These are phyloP conservation scores for Lactarius akahatsu DNA, from an alignment of 768 basidiomycete genomes.

Conservation along the genomic window DNA sequence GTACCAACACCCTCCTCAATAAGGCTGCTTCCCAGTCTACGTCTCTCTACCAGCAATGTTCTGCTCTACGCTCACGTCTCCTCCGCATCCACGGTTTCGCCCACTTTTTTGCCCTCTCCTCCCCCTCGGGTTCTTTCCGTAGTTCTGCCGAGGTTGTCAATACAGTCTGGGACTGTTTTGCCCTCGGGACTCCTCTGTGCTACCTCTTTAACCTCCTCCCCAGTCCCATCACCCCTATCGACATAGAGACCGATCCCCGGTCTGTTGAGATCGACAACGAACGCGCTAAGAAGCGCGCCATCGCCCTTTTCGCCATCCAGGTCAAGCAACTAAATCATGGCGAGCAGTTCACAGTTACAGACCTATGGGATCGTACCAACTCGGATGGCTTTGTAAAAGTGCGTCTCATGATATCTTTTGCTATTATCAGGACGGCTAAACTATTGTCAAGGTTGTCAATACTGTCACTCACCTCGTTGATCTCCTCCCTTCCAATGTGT, in stretches of 20 bases:
- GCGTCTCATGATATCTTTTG: slow-evolving; percentile 31
- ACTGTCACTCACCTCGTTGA: slow-evolving; percentile 85
- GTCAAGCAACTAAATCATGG: slow-evolving; percentile 69
- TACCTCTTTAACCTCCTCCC: slow-evolving; percentile 94
- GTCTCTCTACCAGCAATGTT: slow-evolving; percentile 92
- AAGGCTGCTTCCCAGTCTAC: slow-evolving; percentile 84
- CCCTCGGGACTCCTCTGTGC: slow-evolving; percentile 90
- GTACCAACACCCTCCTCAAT: slow-evolving; percentile 86
- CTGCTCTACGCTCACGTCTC: slow-evolving; percentile 70
- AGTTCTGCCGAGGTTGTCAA: slow-evolving; percentile 90
- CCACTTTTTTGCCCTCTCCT: slow-evolving; percentile 63
- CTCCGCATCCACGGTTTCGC: slow-evolving; percentile 74
- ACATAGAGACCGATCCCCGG: slow-evolving; percentile 63
- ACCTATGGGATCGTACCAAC: slow-evolving; percentile 86
- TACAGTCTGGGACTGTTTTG: slow-evolving; percentile 92
- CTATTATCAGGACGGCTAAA: slow-evolving; percentile 9
- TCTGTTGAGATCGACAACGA: slow-evolving; percentile 70
- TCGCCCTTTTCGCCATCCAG: slow-evolving; percentile 89
- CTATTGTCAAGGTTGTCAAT: slow-evolving; percentile 67
- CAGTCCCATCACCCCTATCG: slow-evolving; percentile 40
- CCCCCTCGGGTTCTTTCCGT: slow-evolving; percentile 55
- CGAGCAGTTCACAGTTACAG: slow-evolving; percentile 87
- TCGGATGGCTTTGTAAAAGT: slow-evolving; percentile 97
- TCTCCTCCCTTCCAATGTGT: slow-evolving; percentile 65
- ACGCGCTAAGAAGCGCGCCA: slow-evolving; percentile 85